Base-by-base conservation (phyloP, 352 stramenopile genomes). In the Pythium angustatum region DNA sequence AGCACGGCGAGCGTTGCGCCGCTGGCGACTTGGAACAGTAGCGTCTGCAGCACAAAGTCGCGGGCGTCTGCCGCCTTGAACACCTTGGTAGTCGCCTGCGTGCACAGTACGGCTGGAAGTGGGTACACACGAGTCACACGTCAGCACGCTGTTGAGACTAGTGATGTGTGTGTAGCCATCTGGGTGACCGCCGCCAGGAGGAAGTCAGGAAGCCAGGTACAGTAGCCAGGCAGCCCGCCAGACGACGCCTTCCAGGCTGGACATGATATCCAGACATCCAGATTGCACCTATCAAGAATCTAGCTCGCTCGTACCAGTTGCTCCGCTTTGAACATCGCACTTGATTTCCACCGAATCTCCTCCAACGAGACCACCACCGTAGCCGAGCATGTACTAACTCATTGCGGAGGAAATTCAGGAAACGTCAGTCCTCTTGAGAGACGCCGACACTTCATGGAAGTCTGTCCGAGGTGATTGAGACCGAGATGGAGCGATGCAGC, bases 81-180 rank as follows among this genome's bases (percentile, higher is more conserved):
- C 47, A 96, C 85, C 57, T 96, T 96, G n/a, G 87, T 96, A 4
- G 87, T 94, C 22, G 87, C 83, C 50, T 96, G 87, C 9, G 85
- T 96, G 24, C 71, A 78, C 40, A 96, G 65, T 21, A 93, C 83
- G 27, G 40, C 62, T 69, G 40, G 6, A 3, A 2, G 26, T 9
- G 19, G 40, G n/a, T 27, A 62, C n/a, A n/a, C n/a, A n/a, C n/a
- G 43, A 51, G 26, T 60, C 33, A 27, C 8, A 56, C 15, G 45
- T 61, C 41, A 52, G 31, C 30, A 24, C 3, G 43, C n/a, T n/a
- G 11, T 28, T 21, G 44, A 14, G 52, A 31, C 14, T 17, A 40
- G 19, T 34, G 21, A n/a, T n/a, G 22, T 17, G 17, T 30, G 36
- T 64, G 57, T 58, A 64, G 50, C 59, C 50, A 59, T 67, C 51